A percentile compares a stretch with the other conserved stretches of the same genome.
Evolutionary conservation across 202 grass and related monocot species (phyloP).

Genomic region (Carex arenaria): DNA sequence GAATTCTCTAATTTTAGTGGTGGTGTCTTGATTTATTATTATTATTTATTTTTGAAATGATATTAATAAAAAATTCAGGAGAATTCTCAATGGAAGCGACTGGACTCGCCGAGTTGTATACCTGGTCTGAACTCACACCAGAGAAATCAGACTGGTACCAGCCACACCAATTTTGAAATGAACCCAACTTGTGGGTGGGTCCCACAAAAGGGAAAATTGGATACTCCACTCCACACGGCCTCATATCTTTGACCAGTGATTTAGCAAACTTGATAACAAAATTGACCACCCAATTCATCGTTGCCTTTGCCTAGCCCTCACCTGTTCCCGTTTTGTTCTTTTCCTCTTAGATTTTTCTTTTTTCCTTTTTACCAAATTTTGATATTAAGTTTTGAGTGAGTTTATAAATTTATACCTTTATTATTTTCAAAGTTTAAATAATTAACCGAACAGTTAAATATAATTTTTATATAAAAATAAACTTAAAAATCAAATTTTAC

Average conservation of each 20-base stretch:
- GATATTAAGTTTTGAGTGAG: background rate
- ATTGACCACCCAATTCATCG: slow-evolving; percentile 5
- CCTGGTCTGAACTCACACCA: background rate
- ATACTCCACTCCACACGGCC: background rate
- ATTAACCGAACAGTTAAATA: no score
- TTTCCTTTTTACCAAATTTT: background rate
- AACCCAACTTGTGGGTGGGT: background rate
- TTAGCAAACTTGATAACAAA: slow-evolving; percentile 18
- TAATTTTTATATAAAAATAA: no score
- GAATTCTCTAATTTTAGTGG: no score
- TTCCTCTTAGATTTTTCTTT: slow-evolving; percentile 4
- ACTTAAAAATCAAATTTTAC: no score
- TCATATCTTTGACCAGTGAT: background rate
- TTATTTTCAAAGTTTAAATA: no score
- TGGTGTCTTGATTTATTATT: no score
- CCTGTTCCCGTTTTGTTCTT: background rate
- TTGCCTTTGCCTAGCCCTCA: background rate
- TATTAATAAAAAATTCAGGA: no score
- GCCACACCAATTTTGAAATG: background rate
- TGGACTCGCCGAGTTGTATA: background rate
- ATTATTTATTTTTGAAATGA: no score
- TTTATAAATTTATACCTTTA: no score
- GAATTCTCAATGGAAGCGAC: background rate
- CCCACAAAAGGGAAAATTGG: background rate
- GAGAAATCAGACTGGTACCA: background rate